Evolutionary conservation across 192 early-diverging fungal genomes (phyloP), one percentile per base, ranked within the genome.

Genomic region (Chytriomyces confervae): DNA sequence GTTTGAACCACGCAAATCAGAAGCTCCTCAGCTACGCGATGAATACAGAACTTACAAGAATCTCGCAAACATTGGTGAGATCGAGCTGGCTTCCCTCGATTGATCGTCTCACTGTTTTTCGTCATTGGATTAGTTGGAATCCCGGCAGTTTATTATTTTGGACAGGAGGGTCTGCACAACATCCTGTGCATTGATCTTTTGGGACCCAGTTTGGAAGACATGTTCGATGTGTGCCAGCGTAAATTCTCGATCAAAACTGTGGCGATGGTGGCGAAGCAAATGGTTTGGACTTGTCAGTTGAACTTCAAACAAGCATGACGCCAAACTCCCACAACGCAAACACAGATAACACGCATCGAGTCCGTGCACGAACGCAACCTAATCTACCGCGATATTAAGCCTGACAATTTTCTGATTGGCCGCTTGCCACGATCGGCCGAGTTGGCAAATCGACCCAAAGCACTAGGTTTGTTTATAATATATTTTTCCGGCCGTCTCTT

Each of bases 31-130:
- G 86, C 87, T 99, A 24, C 88, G 95, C 53, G 97, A 99, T 77
- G 97, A 99, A 83, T 97, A 94, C 78, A 83, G 96, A 68, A 97
- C 95, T 62, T 99, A 97, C 88, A 96, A 96, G 82, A 93, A 98
- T 49, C 86, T 99, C 66, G 89, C 91, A 29, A 93, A 93, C 27
- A 80, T 76, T 10, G 70, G 84, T 84, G 13, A 53, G 46, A 18
- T 78, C 45, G 10, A 10, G n/a, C 36, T 65, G 11, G 11, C 6
- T 6, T 16, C 50, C 7, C 13, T 6, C 29, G 67, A 11, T 13
- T 45, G 13, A 48, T 6, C 62, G 16, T 64, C n/a, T 27, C 10
- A 64, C 10, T 10, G 16, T 10, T 36, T 27, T 36, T 64, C n/a
- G 27, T 3, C 7, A n/a, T 46, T 45, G 18, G 6, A 50, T n/a